These are phyloP conservation scores for Aspergillus costaricaensis DNA, from an alignment of 2,329 filamentous ascomycete genomes.

Conservation along the genomic window DNA sequence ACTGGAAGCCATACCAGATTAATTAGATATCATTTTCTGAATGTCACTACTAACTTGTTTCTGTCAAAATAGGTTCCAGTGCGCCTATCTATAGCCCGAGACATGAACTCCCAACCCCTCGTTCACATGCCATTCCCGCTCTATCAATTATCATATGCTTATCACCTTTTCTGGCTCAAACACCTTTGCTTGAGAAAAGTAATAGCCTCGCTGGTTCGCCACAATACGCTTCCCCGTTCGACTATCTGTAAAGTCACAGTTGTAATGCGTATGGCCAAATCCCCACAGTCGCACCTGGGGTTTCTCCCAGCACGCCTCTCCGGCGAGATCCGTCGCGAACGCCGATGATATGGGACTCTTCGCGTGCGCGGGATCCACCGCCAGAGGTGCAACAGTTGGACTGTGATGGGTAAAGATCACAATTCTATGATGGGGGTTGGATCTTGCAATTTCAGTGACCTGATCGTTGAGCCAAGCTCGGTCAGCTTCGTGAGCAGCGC, in stretches of 20 bases:
- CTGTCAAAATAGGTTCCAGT: neutral
- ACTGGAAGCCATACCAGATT: no score
- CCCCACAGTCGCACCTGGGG: slow-evolving; percentile 47
- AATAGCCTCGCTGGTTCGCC: slow-evolving; percentile 47
- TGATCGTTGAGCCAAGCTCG: slow-evolving; percentile 44
- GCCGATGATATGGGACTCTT: slow-evolving; percentile 37
- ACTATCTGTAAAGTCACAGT: slow-evolving; percentile 42
- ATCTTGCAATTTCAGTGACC: slow-evolving; percentile 29
- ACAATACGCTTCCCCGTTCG: slow-evolving; percentile 37
- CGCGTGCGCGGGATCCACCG: slow-evolving; percentile 34
- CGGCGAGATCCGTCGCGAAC: slow-evolving; percentile 47
- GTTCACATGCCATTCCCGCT: neutral
- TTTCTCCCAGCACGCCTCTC: slow-evolving; percentile 43
- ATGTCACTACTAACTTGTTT: neutral
- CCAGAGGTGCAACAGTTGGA: slow-evolving; percentile 30
- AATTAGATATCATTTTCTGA: neutral
- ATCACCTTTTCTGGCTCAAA: slow-evolving; percentile 38
- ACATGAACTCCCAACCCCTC: neutral
- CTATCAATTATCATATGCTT: slow-evolving; percentile 12
- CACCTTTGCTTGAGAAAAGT: slow-evolving; percentile 40
- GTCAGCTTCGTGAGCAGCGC: slow-evolving; percentile 35
- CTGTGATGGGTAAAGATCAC: slow-evolving; percentile 45
- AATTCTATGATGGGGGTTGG: slow-evolving; percentile 38
- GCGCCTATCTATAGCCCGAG: neutral
- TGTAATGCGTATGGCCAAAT: slow-evolving; percentile 54